These are phyloP conservation scores for Petunia hybrid DNA, from an alignment of 305 asterid species.

Conservation along the genomic window DNA sequence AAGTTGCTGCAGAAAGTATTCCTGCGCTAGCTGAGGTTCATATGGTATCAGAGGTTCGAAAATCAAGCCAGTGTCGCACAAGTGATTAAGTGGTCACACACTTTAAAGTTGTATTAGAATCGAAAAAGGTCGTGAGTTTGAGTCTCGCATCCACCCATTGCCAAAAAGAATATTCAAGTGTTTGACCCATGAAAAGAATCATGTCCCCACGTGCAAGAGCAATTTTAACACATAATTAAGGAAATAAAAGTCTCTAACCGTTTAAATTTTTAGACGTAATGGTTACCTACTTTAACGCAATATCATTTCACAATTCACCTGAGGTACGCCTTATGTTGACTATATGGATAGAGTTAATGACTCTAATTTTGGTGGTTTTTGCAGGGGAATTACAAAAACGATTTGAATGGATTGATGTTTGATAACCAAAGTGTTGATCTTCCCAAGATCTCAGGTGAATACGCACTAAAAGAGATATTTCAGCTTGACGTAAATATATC, in stretches of 20 bases:
- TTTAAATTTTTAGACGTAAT: not conserved
- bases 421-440: slow-evolving; percentile 78
- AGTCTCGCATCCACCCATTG: no score
- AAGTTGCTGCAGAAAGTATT: not conserved
- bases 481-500: slow-evolving; percentile 70
- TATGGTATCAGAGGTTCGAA: not conserved
- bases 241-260: no score
- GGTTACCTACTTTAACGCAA: not conserved
- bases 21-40: not conserved
- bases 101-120: no score
- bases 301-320: no score
- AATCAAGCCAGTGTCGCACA: no score
- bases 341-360: not conserved
- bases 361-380: slow-evolving; percentile 6
- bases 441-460: slow-evolving; percentile 89
- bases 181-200: no score
- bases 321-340: not conserved
- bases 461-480: slow-evolving; percentile 73
- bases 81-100: no score
- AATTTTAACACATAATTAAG: no score
- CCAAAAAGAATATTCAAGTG: no score
- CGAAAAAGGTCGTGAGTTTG: no score
- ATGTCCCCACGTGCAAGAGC: no score
- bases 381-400: slow-evolving; percentile 97
- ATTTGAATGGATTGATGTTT: slow-evolving; percentile 74